These are phyloP conservation scores for Elsinoe australis DNA, from an alignment of 2,329 filamentous ascomycete genomes.

Conservation along the genomic window DNA sequence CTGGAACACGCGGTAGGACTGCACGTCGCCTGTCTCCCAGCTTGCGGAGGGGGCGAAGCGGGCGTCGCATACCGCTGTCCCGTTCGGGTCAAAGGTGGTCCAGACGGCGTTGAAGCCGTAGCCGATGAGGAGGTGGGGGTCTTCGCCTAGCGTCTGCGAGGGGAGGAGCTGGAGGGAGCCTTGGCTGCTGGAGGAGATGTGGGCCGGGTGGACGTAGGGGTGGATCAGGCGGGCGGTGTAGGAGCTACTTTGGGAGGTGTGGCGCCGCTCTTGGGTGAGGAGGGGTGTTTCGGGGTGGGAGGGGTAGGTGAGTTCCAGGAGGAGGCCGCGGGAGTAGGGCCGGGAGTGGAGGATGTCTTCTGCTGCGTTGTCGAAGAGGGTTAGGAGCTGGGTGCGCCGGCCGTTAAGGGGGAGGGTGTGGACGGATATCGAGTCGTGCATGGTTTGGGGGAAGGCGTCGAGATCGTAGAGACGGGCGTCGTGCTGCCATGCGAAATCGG, in stretches of 20 bases:
- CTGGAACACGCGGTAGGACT: slow-evolving; percentile 27
- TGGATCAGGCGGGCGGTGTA: slow-evolving; percentile 28
- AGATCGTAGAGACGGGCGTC: slow-evolving; percentile 40
- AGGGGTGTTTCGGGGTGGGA: slow-evolving; percentile 4
- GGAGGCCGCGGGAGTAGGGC: slow-evolving; percentile 27
- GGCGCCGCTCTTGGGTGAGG: not conserved
- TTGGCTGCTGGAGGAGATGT: slow-evolving; percentile 24
- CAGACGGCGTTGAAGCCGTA: slow-evolving; percentile 27
- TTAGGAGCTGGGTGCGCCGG: slow-evolving; percentile 22
- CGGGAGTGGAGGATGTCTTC: slow-evolving; percentile 30
- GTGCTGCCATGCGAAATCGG: slow-evolving; percentile 43
- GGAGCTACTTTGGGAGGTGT: not conserved
- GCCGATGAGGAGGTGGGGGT: slow-evolving; percentile 24
- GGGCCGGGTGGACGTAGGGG: slow-evolving; percentile 25
- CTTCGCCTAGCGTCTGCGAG: slow-evolving; percentile 1
- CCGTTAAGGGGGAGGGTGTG: slow-evolving; percentile 14
- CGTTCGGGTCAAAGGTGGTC: slow-evolving; percentile 24
- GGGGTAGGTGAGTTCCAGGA: slow-evolving; percentile 30
- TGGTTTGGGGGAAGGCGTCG: slow-evolving; percentile 36
- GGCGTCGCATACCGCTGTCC: slow-evolving; percentile 25
- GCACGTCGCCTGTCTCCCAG: slow-evolving; percentile 26
- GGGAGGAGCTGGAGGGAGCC: slow-evolving; percentile 24
- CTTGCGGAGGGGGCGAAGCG: slow-evolving; percentile 24
- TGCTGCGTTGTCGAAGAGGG: slow-evolving; percentile 44
- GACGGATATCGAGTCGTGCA: slow-evolving; percentile 17